Evolutionary conservation across 805 yeast genomes (phyloP), one percentile per base, ranked within the genome.

Genomic region (Priceomyces medius): DNA sequence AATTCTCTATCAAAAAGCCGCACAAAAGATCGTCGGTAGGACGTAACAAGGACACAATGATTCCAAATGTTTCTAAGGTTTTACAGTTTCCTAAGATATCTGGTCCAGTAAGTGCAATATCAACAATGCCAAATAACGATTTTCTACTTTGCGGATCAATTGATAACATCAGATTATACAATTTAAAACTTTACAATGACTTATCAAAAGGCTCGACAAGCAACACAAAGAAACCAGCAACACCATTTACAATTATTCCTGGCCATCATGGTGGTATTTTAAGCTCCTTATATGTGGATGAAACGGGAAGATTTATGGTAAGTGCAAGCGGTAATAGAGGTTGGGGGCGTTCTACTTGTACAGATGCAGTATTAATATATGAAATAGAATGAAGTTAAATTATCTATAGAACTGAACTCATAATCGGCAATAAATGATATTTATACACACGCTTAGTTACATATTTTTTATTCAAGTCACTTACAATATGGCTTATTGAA

Each of bases 211-310:
- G 56, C 2, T 48, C 59, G 20, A 31, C 46, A 39, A 44, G 54
- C 12, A 45, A 62, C 46, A 40, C 73, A 56, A 66, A 60, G 46
- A 66, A 54, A 42, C 64, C 65, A 32, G 76, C 73, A 20, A 73
- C 84, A 7, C 97, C 97, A 13, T 93, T 91, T 57, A 74, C 83
- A 59, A 90, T 95, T 51, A 76, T 93, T 8, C 97, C 99, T 0
- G 98, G 99, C 0, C 98, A 93, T 61, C 96, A 88, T 56, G 98
- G 99, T 37, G 96, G 97, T 20, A 79, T 80, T 2, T 68, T 93
- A 24, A 85, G 95, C 36, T 80, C 81, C 39, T 66, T 93, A 47
- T 72, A 79, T 41, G 83, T 90, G 17, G 98, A 91, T 61, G 91
- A 91, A 21, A 84, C 93, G 2, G 88, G 95, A 29, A 67, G 93